Evolutionary conservation across 2,329 filamentous ascomycete species (phyloP).

Genomic region (Botrytis paeoniae): DNA sequence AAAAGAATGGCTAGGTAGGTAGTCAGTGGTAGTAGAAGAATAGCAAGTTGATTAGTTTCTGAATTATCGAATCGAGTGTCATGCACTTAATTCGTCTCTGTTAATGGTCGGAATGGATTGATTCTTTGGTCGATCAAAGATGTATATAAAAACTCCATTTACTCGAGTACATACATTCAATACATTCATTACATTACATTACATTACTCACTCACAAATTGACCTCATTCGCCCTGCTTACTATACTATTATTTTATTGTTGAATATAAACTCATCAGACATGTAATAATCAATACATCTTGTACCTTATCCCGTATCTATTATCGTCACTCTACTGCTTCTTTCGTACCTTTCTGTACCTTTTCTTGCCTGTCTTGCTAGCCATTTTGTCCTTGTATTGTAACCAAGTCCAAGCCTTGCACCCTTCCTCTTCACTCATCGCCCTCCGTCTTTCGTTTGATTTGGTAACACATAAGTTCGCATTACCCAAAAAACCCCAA

Average conservation of each 20-base stretch:
- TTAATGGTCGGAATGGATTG: neutral
- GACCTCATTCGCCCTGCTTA: neutral
- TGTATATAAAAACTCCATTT: neutral
- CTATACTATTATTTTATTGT: neutral
- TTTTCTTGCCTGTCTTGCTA: constrained; percentile 9
- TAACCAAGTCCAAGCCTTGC: neutral
- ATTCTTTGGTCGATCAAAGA: neutral
- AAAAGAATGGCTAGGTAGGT: neutral
- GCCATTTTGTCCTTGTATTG: neutral
- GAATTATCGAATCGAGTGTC: neutral
- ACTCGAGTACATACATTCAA: neutral
- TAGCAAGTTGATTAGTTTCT: no score
- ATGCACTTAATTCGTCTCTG: neutral
- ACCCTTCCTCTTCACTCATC: no score
- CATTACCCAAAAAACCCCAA: neutral
- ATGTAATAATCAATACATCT: neutral
- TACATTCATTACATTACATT: neutral
- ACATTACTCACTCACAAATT: neutral
- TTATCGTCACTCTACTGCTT: neutral
- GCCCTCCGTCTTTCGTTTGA: neutral
- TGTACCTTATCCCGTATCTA: neutral
- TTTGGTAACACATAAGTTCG: neutral
- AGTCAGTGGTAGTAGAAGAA: no score
- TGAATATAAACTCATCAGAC: neutral
- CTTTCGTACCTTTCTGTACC: neutral